phyloP scores from a whole-genome alignment of 2,329 filamentous ascomycete genomes.

The Achaetomium macrosporum region DNA sequence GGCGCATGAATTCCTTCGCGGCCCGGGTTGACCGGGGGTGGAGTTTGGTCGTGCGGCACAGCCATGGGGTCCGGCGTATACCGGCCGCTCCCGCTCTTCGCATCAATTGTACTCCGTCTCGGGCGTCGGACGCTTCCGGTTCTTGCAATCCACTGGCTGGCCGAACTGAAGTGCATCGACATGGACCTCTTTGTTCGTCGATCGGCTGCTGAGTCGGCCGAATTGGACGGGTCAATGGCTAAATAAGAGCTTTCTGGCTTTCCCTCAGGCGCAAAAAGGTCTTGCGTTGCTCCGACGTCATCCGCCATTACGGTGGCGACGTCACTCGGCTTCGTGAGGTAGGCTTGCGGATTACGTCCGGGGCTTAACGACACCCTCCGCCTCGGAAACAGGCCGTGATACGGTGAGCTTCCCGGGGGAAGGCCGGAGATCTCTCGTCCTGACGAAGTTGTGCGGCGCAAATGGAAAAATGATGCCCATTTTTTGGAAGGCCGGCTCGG shows the following conservation, averaged over 20 bases:
- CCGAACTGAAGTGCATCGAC: constrained; percentile 55
- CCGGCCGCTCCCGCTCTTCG: constrained; percentile 40
- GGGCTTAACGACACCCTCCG: constrained; percentile 27
- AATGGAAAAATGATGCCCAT: constrained; percentile 57
- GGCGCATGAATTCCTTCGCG: constrained; percentile 27
- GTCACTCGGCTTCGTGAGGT: constrained; percentile 32
- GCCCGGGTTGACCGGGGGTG: constrained; percentile 23
- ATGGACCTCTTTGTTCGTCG: constrained; percentile 47
- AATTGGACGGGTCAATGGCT: constrained; percentile 12
- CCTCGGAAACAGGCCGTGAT: constrained; percentile 30
- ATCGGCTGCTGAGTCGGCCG: constrained; percentile 18
- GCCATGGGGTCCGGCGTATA: constrained; percentile 49
- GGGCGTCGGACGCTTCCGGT: constrained; percentile 51
- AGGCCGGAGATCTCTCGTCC: constrained; percentile 27
- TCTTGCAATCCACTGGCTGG: constrained; percentile 51
- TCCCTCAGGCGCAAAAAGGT: not conserved
- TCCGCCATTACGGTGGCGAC: constrained; percentile 21
- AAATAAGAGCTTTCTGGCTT: constrained; percentile 9
- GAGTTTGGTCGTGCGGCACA: constrained; percentile 24
- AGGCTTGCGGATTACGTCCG: constrained; percentile 27
- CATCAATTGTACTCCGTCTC: constrained; percentile 42
- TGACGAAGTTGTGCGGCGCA: constrained; percentile 30
- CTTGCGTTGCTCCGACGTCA: constrained; percentile 21
- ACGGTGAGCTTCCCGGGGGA: constrained; percentile 29
- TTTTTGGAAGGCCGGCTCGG: constrained; percentile 18